Evolutionary conservation across 2,329 filamentous ascomycete genomes (phyloP).

Genomic region (Exophiala calicioides): DNA sequence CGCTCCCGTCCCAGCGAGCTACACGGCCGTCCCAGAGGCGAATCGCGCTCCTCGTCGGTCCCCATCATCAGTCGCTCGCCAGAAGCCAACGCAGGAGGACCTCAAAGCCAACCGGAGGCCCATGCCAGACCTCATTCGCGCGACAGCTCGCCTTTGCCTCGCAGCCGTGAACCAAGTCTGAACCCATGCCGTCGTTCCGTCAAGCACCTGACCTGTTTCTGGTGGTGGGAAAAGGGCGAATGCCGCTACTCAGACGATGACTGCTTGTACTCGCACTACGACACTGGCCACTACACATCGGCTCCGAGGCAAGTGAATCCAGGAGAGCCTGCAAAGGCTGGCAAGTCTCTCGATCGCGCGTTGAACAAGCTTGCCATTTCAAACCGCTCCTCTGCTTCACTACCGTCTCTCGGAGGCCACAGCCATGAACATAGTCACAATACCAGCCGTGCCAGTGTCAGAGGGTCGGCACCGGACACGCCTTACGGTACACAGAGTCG

Average conservation of each 20-base stretch:
- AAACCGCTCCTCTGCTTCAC: conserved; percentile 18
- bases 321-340: conserved; percentile 29
- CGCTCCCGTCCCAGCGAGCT: conserved; percentile 14
- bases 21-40: conserved; percentile 7
- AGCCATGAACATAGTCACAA: not conserved
- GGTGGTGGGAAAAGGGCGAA: conserved; percentile 32
- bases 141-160: conserved; percentile 10
- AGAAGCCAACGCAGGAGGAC: conserved; percentile 1
- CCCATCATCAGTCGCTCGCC: conserved; percentile 15
- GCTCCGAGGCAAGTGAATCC: conserved; percentile 22
- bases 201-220: conserved; percentile 38
- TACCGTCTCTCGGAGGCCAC: conserved; percentile 8
- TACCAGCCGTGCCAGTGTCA: conserved; percentile 1
- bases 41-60: conserved; percentile 24
- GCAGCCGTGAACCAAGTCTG: conserved; percentile 5
- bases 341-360: conserved; percentile 28
- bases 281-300: conserved; percentile 30
- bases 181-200: conserved; percentile 26
- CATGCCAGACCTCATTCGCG: conserved; percentile 9
- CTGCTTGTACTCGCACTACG: conserved; percentile 36
- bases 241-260: conserved; percentile 33
- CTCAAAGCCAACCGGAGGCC: not conserved
- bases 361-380: conserved; percentile 20
- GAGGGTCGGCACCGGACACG: too few species aligned
- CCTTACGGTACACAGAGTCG: too few species aligned